Percentiles rank a stretch among this genome's conserved stretches.
These are phyloP conservation scores for Pinus albicaulis DNA, from an alignment of 75 land plant species.

Conservation along the genomic window DNA sequence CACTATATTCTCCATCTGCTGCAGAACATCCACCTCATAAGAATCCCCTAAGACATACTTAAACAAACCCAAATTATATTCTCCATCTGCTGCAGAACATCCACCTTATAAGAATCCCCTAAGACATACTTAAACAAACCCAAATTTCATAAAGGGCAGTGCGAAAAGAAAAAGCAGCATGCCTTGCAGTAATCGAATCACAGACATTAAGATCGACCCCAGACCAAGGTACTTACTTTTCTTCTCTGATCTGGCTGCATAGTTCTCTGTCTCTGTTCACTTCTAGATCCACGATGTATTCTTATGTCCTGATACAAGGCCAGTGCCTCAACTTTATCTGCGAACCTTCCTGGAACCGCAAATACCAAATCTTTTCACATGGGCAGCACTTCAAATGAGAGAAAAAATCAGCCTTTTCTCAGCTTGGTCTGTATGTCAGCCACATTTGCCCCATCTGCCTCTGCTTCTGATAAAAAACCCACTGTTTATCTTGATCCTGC, in stretches of 20 bases:
- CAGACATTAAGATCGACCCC: neutral
- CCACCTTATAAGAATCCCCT: neutral
- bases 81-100: neutral
- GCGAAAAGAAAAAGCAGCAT: neutral
- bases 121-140: neutral
- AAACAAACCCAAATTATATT: neutral
- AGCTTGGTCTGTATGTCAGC: conserved; percentile 12
- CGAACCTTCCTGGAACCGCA: neutral
- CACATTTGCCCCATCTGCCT: conserved; percentile 58
- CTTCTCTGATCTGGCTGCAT: conserved; percentile 53
- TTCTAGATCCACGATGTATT: neutral
- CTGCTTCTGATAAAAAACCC: conserved; percentile 42
- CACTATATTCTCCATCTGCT: too few species aligned
- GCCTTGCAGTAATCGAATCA: neutral
- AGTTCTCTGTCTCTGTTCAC: neutral
- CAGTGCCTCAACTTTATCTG: neutral
- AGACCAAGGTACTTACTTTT: conserved; percentile 18
- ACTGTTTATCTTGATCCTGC: conserved; percentile 21
- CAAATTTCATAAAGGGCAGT: neutral
- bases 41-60: neutral
- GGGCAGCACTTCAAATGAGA: neutral
- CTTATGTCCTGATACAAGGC: neutral
- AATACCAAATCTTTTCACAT: neutral
- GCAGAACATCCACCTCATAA: neutral
- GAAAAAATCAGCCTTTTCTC: neutral